Evolutionary conservation across 2,329 filamentous ascomycete species (phyloP), one percentile per base, ranked within the genome.

Genomic region (Ramularia collo-cygni): DNA sequence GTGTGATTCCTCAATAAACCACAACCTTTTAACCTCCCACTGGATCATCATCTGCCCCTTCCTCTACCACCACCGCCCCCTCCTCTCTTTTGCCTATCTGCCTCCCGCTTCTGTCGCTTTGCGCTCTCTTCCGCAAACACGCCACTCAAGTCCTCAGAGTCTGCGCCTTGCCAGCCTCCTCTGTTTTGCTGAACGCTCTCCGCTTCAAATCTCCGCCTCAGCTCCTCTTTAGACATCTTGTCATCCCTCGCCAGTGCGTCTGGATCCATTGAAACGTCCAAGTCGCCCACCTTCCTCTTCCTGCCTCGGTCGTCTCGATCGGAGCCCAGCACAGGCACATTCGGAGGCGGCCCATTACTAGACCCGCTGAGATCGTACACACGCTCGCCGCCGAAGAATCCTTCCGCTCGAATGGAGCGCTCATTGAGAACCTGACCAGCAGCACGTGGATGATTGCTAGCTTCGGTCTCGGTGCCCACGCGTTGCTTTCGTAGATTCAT

Each of bases 341-440:
- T 66, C 45, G 74, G 69, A 48, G 64, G 65, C 27, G 60, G 61
- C 40, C 53, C 54, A 39, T 50, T 62, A 21, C 69, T 70, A 24
- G 21, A 24, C 48, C 69, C 78, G 46, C 74, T 82, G 47, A 98
- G 75, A 64, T 98, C 89, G 65, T 98, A 98, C 12, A 84, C 84
- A 58, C 87, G 83, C 60, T 96, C 90, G 54, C 86, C 89, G 53
- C 92, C 92, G 61, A 98, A 96, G 76, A 98, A 96, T 32, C 92
- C 92, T 53, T 89, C 83, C 4, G 86, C 79, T 37, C 83, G 79
- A 15, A 89, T 82, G 59, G 90, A 82, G 42, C 85, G 84, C 66
- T 98, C 90, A 8, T 87, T 87, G 15, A 98, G 76, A 34, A 98
- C 81, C 14, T 87, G 88, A 64, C 92, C 95, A 12, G 92, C 88